These are phyloP conservation scores for Leccinum proliferum DNA, from an alignment of 1,284 basidiomycete genomes.

Conservation along the genomic window DNA sequence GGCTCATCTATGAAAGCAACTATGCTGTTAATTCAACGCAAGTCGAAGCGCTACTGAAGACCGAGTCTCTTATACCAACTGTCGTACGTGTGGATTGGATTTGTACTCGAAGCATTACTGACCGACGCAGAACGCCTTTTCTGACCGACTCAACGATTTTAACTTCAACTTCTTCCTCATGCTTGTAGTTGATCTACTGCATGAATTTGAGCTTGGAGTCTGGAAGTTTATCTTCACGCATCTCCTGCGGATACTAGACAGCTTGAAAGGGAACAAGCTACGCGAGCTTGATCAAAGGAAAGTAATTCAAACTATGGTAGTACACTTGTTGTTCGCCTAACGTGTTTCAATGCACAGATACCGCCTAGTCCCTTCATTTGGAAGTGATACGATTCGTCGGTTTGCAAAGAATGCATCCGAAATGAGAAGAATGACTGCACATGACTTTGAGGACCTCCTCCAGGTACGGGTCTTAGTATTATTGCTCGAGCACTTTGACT, in stretches of 20 bases:
- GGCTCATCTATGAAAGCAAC: conserved; percentile 14
- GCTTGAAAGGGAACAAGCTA: neutral
- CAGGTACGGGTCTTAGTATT: no score
- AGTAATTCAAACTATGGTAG: no score
- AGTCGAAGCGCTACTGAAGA: conserved; percentile 9
- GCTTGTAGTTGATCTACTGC: neutral
- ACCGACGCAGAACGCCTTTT: neutral
- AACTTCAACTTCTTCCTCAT: neutral
- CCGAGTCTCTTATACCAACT: conserved; percentile 7
- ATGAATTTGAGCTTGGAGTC: neutral
- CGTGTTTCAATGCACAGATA: no score
- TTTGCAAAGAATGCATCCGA: no score
- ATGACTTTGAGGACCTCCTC: no score
- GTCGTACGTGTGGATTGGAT: neutral
- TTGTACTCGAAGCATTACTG: neutral
- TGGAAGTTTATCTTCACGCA: neutral
- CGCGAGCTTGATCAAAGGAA: no score
- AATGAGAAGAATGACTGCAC: no score
- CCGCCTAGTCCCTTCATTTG: no score
- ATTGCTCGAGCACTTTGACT: no score
- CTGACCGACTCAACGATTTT: neutral
- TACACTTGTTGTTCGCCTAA: no score
- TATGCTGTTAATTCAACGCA: conserved; percentile 7
- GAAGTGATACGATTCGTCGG: no score
- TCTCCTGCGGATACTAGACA: neutral